A percentile compares a stretch with the other conserved stretches of the same genome.
These are phyloP conservation scores for Endoconidiophora laricicola DNA, from an alignment of 2,329 filamentous ascomycete species.

Conservation along the genomic window DNA sequence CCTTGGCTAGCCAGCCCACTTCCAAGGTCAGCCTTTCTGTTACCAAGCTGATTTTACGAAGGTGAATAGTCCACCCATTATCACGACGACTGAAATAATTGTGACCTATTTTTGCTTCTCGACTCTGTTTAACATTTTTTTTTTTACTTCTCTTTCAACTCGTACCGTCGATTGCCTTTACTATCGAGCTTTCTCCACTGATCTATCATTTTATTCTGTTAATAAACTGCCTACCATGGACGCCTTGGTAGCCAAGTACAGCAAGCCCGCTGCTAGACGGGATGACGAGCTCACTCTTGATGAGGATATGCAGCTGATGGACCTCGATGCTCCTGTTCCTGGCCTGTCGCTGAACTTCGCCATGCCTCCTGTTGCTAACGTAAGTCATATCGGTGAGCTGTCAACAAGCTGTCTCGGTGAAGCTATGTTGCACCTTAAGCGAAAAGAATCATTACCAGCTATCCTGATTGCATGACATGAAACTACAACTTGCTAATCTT, in stretches of 20 bases:
- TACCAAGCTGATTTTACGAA: not conserved
- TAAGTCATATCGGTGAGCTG: conserved; percentile 26
- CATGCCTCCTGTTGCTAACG: conserved; percentile 81
- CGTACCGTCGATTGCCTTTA: not conserved
- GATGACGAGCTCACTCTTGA: conserved; percentile 57
- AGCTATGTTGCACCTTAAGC: no score
- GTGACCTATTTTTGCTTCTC: not conserved
- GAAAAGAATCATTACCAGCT: conserved; percentile 11
- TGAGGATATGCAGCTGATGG: conserved; percentile 56
- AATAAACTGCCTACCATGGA: conserved; percentile 48
- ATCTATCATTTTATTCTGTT: not conserved
- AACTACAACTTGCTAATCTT: conserved; percentile 6
- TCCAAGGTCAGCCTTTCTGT: conserved; percentile 4
- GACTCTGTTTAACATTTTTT: not conserved
- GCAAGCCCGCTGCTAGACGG: conserved; percentile 54
- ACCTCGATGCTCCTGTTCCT: conserved; percentile 42
- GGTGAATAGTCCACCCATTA: not conserved
- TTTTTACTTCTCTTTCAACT: not conserved
- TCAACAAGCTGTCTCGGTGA: no score
- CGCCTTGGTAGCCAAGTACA: conserved; percentile 82
- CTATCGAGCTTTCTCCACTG: not conserved
- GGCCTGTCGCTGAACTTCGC: conserved; percentile 84
- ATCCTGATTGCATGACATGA: not conserved
- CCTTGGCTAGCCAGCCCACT: conserved; percentile 3
- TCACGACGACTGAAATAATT: not conserved